A percentile compares a stretch with the other conserved stretches of the same genome.
phyloP scores from a whole-genome alignment of 805 yeast genomes.

The Teunomyces panamensis region DNA sequence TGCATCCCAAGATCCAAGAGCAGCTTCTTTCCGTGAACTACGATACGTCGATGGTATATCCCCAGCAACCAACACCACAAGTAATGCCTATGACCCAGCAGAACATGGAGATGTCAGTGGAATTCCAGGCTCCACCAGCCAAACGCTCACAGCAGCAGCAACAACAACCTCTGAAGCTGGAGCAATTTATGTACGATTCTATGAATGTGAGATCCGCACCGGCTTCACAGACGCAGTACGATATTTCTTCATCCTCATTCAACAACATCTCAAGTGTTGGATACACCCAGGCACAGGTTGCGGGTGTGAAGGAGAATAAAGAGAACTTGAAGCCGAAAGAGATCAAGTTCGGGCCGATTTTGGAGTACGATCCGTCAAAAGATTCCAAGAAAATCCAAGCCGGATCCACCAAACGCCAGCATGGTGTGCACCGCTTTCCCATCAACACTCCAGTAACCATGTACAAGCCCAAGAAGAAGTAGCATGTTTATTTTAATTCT shows the following conservation, averaged over 20 bases:
- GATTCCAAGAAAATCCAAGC: constrained; percentile 17
- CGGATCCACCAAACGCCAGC: constrained; percentile 15
- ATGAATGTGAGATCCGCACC: constrained; percentile 16
- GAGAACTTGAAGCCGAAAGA: constrained; percentile 23
- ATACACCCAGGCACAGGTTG: constrained; percentile 6
- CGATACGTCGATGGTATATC: not conserved
- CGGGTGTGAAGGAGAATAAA: constrained; percentile 10
- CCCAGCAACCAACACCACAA: constrained; percentile 5
- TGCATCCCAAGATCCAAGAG: constrained; percentile 17
- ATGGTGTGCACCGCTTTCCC: constrained; percentile 29
- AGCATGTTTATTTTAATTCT: not conserved
- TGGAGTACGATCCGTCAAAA: constrained; percentile 40
- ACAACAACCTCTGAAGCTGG: constrained; percentile 6
- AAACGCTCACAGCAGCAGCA: constrained; percentile 5
- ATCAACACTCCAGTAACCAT: constrained; percentile 30
- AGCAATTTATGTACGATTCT: constrained; percentile 5
- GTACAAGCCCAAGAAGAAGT: constrained; percentile 32
- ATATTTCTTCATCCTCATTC: not conserved
- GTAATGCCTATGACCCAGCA: not conserved
- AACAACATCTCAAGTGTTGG: not conserved
- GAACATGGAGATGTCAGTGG: not conserved
- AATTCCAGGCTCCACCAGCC: constrained; percentile 3
- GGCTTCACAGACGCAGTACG: constrained; percentile 15
- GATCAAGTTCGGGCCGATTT: constrained; percentile 39
- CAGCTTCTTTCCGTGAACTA: constrained; percentile 11